A percentile compares a stretch with the other conserved stretches of the same genome.
phyloP scores from a whole-genome alignment of 2,329 filamentous ascomycete genomes.

The Bipolaris cookei region DNA sequence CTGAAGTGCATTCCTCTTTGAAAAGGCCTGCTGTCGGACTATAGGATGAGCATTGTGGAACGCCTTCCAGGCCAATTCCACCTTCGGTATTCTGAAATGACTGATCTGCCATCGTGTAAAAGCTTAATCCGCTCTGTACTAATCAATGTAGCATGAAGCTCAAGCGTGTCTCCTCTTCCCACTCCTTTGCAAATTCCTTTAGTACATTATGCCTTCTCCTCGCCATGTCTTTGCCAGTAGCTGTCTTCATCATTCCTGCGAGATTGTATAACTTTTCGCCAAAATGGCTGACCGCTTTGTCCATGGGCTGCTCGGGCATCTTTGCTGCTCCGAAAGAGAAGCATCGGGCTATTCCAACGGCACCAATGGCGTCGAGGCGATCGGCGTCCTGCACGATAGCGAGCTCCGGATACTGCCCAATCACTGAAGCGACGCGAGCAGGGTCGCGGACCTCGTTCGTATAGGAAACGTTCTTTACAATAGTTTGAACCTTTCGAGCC shows the following conservation, averaged over 20 bases:
- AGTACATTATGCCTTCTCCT: slow-evolving; percentile 21
- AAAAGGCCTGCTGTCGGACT: background rate
- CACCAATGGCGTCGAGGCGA: slow-evolving; percentile 87
- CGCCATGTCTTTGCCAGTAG: slow-evolving; percentile 31
- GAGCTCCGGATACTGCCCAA: slow-evolving; percentile 72
- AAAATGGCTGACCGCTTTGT: slow-evolving; percentile 44
- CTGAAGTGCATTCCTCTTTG: background rate
- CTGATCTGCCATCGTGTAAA: background rate
- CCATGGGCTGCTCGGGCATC: slow-evolving; percentile 33
- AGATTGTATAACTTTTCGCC: slow-evolving; percentile 45
- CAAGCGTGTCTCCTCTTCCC: slow-evolving; percentile 20
- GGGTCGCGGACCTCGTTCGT: slow-evolving; percentile 73
- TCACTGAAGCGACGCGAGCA: slow-evolving; percentile 63
- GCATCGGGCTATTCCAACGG: slow-evolving; percentile 78
- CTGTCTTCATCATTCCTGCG: slow-evolving; percentile 47
- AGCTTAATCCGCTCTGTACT: background rate
- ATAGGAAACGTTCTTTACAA: slow-evolving; percentile 81
- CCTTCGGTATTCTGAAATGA: background rate
- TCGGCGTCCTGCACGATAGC: slow-evolving; percentile 92
- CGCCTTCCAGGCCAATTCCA: background rate
- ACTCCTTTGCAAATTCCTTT: slow-evolving; percentile 25
- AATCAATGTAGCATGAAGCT: slow-evolving; percentile 22
- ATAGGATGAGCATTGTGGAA: background rate
- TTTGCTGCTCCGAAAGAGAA: slow-evolving; percentile 74
- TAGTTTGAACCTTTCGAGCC: slow-evolving; percentile 70